Evolutionary conservation across 352 stramenopile species (phyloP).

Genomic region (Globisporangium recalcitrans): DNA sequence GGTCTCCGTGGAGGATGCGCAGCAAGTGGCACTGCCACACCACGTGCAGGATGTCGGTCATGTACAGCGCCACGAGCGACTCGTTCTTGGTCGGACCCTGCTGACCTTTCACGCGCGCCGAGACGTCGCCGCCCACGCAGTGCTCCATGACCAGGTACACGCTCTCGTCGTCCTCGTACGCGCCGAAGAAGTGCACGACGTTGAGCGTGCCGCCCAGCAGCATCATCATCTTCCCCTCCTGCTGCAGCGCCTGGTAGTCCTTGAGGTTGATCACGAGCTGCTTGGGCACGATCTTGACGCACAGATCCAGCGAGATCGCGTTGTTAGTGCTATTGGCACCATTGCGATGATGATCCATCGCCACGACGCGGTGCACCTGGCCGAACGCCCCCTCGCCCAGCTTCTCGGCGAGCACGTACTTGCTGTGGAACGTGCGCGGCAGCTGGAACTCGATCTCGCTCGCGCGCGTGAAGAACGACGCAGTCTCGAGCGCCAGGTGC

Average conservation of each 20-base stretch:
- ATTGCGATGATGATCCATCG: conserved; percentile 7
- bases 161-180: conserved; percentile 65
- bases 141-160: conserved; percentile 82
- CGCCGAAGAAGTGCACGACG: conserved; percentile 79
- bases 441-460: conserved; percentile 63
- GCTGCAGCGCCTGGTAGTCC: conserved; percentile 61
- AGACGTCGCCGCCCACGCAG: conserved; percentile 64
- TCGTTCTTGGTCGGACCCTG: conserved; percentile 20
- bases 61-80: conserved; percentile 48
- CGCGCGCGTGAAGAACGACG: conserved; percentile 56
- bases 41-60: conserved; percentile 74
- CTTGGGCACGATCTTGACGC: conserved; percentile 78
- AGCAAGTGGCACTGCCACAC: conserved; percentile 78
- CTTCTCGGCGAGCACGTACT: conserved; percentile 48
- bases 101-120: conserved; percentile 26
- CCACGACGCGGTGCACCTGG: conserved; percentile 50
- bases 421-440: conserved; percentile 43
- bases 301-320: conserved; percentile 51
- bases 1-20: conserved; percentile 61
- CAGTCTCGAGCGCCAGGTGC: conserved; percentile 41
- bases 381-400: conserved; percentile 72
- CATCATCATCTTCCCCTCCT: conserved; percentile 74
- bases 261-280: conserved; percentile 45
- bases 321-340: conserved; percentile 11
- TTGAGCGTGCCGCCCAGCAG: conserved; percentile 73